Evolutionary conservation across 2,329 filamentous ascomycete genomes (phyloP).

Genomic region (Colletotrichum sansevieriae): DNA sequence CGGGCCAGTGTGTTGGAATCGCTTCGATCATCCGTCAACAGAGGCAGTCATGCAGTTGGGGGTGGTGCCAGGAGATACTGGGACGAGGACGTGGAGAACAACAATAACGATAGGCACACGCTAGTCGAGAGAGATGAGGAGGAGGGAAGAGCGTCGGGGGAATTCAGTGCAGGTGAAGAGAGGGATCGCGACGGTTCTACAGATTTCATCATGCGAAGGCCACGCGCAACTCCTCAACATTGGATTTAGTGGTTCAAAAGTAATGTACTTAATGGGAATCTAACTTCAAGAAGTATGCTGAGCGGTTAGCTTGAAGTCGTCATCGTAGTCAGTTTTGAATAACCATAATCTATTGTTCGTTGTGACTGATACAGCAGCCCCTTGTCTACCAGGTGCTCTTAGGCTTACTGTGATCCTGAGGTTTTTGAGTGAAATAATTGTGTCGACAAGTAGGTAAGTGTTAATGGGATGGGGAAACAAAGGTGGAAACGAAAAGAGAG

Average conservation of each 20-base stretch:
- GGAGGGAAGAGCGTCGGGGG: too few relatives aligned
- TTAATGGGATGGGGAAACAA: too few relatives aligned
- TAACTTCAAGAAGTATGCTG: not conserved
- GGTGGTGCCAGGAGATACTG: conserved; percentile 22
- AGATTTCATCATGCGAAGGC: conserved; percentile 19
- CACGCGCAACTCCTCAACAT: conserved; percentile 11
- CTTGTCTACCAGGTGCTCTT: too few relatives aligned
- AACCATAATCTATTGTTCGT: too few relatives aligned
- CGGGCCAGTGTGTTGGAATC: not conserved
- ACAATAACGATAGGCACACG: not conserved
- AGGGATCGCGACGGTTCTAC: not conserved
- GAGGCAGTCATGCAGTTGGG: conserved; percentile 2
- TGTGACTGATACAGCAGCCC: too few relatives aligned
- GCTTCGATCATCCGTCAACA: conserved; percentile 17
- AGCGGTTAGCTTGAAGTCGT: too few relatives aligned
- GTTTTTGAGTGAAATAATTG: too few relatives aligned
- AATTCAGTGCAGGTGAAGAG: conserved; percentile 4
- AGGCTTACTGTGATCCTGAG: too few relatives aligned
- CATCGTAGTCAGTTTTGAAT: too few relatives aligned
- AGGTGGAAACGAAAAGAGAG: too few relatives aligned
- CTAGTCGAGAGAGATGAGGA: not conserved
- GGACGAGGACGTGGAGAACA: conserved; percentile 9
- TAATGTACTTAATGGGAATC: not conserved
- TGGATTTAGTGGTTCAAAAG: conserved; percentile 2
- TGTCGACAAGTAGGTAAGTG: too few relatives aligned